A percentile compares a stretch with the other conserved stretches of the same genome.
phyloP scores from a whole-genome alignment of 2,329 filamentous ascomycete species.

The Didymella lethalis region DNA sequence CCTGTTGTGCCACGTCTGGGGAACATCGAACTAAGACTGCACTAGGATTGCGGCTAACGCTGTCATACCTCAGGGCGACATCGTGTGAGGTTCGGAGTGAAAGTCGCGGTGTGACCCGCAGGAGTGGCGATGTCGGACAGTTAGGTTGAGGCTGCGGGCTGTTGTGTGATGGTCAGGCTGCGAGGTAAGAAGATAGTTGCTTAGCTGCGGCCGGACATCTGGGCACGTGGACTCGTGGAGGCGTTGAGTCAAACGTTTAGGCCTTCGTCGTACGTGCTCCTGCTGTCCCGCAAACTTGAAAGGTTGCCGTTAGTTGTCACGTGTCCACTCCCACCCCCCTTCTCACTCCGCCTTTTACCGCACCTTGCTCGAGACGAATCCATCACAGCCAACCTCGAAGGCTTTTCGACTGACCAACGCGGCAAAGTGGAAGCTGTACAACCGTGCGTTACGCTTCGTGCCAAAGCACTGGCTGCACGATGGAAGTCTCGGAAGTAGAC shows the following conservation, averaged over 20 bases:
- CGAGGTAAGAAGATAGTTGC: background rate
- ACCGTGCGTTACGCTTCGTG: conserved; percentile 15
- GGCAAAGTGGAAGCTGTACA: conserved; percentile 15
- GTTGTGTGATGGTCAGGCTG: conserved; percentile 10
- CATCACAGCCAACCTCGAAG: background rate
- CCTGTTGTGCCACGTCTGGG: conserved; percentile 39
- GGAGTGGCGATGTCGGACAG: conserved; percentile 13
- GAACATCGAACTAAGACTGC: conserved; percentile 32
- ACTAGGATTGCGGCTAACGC: conserved; percentile 20
- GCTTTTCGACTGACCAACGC: background rate
- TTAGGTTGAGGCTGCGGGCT: conserved; percentile 10
- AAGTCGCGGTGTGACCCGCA: conserved; percentile 27
- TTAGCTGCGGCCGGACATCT: background rate
- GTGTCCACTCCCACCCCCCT: too few relatives aligned
- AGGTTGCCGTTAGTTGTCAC: background rate
- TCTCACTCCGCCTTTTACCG: background rate
- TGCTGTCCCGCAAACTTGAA: background rate
- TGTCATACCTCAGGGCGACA: conserved; percentile 23
- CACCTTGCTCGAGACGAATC: background rate
- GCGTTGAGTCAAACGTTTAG: conserved; percentile 10
- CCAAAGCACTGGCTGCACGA: conserved; percentile 11
- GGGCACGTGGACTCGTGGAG: conserved; percentile 21
- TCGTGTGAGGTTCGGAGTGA: conserved; percentile 32
- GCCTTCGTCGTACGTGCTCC: background rate
- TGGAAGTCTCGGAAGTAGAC: conserved; percentile 10